Evolutionary conservation across 192 early-diverging fungal genomes (phyloP).

Genomic region (Entophlyctis luteolus): DNA sequence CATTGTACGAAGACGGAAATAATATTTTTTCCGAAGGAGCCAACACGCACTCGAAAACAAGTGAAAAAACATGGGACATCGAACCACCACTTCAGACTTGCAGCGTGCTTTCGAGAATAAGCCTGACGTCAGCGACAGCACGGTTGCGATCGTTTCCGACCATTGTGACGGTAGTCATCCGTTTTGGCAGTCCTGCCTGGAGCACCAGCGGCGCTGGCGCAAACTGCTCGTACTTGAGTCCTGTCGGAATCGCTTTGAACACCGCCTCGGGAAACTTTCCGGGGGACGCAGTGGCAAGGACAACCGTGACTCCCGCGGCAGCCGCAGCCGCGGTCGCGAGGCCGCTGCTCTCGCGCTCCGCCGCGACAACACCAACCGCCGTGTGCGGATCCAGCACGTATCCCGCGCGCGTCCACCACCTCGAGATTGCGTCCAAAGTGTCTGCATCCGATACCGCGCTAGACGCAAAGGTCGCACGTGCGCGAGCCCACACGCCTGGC

Average conservation of each 20-base stretch:
- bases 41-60: no score
- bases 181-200: slow-evolving; percentile 43
- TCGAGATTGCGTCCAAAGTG: slow-evolving; percentile 69
- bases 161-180: slow-evolving; percentile 20
- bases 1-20: no score
- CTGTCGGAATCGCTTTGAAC: slow-evolving; percentile 56
- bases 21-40: no score
- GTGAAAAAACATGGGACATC: no score
- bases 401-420: slow-evolving; percentile 60
- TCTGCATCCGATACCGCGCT: slow-evolving; percentile 67
- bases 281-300: slow-evolving; percentile 88
- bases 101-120: slow-evolving; percentile 4
- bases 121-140: slow-evolving; percentile 3
- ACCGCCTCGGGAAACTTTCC: slow-evolving; percentile 96
- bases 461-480: slow-evolving; percentile 72
- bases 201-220: slow-evolving; percentile 47
- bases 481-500: slow-evolving; percentile 56
- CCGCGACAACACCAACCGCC: slow-evolving; percentile 86
- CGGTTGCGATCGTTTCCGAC: slow-evolving; percentile 1
- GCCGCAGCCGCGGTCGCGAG: slow-evolving; percentile 12
- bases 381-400: slow-evolving; percentile 96
- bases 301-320: slow-evolving; percentile 43
- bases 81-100: no score
- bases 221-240: slow-evolving; percentile 45
- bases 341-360: slow-evolving; percentile 46